Base-by-base conservation (phyloP, 805 yeast species). In the Wickerhamomyces ciferrii region DNA sequence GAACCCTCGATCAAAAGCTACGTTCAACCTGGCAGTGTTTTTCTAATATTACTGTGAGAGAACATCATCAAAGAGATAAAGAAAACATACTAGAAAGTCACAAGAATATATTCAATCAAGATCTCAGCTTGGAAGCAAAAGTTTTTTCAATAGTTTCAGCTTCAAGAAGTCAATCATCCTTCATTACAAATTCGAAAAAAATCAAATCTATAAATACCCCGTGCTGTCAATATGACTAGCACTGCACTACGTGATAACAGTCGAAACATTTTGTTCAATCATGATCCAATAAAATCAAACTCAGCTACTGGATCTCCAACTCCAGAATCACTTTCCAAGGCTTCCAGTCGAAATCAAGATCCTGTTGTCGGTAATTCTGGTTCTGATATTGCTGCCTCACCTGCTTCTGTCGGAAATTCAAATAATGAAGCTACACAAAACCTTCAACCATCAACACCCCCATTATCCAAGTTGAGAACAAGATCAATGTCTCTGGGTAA, bases 401-500 rank as follows among this genome's bases (percentile, higher is more conserved):
- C 31, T 11, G 15, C n/a, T 39, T 25, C 32, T 13, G 39, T 7
- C 18, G 18, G n/a, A 14, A 11, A 35, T 3, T 37, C 40, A 37
- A 21, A 37, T 37, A 20, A 15, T 5, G 25, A 20, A 14, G 4
- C 25, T 2, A n/a, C 40, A 20, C 25, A 37, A 37, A 10, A 6
- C n/a, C 17, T 18, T 11, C 41, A 27, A 35, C 10, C 37, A 36
- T 5, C 37, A 3, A 43, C 19, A 42, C 47, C 32, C 18, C 48
- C 59, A 3, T 41, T 48, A 32, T 48, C 58, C 5, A 60, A 59
- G 36, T 54, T 69, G 15, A 54, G 75, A 48, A 60, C 72, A 4
- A 56, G 77, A 43, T 71, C 76, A 13, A 61, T 69, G 48, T 71
- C 76, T 1, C 55, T 72, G 18, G 66, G 71, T 2, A 64, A 68